A percentile compares a stretch with the other conserved stretches of the same genome.
These are phyloP conservation scores for Alternaria solani DNA, from an alignment of 2,329 filamentous ascomycete species.

Conservation along the genomic window DNA sequence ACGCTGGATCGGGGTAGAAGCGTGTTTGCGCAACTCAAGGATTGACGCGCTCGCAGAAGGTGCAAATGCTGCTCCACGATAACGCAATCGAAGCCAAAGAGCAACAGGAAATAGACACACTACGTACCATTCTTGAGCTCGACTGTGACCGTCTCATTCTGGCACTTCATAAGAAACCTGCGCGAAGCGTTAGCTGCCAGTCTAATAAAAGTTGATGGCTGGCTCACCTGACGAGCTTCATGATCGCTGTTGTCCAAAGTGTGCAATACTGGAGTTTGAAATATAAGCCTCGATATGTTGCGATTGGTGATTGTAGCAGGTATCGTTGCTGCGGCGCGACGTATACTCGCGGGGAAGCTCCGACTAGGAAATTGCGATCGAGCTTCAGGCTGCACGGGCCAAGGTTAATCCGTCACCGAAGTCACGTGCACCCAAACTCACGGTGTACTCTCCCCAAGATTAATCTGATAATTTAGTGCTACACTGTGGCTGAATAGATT, in stretches of 20 bases:
- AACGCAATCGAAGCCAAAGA: not conserved
- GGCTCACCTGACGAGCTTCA: constrained; percentile 50
- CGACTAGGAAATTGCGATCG: constrained; percentile 33
- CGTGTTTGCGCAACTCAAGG: constrained; percentile 8
- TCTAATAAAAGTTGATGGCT: not conserved
- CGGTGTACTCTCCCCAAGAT: not conserved
- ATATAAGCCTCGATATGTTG: not conserved
- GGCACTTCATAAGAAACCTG: constrained; percentile 99
- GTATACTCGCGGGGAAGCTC: constrained; percentile 33
- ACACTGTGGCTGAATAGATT: not conserved
- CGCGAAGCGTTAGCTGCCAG: constrained; percentile 30
- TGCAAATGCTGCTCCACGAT: not conserved
- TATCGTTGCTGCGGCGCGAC: constrained; percentile 23
- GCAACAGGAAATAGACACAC: not conserved
- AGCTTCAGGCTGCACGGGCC: constrained; percentile 31
- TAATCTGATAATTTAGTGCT: not conserved
- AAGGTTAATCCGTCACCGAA: constrained; percentile 16
- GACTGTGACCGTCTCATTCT: constrained; percentile 97
- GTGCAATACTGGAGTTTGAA: not conserved
- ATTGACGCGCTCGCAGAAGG: not conserved
- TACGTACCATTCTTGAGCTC: constrained; percentile 93
- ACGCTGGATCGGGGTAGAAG: not conserved
- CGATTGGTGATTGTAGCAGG: not conserved
- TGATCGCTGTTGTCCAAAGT: constrained; percentile 22
- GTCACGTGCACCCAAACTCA: constrained; percentile 19